phyloP scores from a whole-genome alignment of 768 basidiomycete genomes.

The Lentinula aciculospora region DNA sequence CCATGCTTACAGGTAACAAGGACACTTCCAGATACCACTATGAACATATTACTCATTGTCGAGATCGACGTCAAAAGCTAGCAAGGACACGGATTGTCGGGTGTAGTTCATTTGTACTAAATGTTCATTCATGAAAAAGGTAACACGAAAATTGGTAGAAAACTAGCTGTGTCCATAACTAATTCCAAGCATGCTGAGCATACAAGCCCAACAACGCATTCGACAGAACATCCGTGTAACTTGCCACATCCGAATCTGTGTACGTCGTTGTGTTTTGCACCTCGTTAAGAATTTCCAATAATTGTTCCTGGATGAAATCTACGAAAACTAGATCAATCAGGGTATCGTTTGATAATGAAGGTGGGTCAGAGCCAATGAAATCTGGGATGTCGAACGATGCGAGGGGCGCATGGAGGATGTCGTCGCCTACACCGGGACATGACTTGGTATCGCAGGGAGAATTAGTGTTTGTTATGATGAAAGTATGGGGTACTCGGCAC shows the following conservation, averaged over 20 bases:
- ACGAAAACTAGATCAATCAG: constrained; percentile 73
- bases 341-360: constrained; percentile 29
- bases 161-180: no score
- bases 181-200: constrained; percentile 46
- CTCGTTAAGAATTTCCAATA: constrained; percentile 50
- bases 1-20: no score
- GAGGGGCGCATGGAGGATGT: constrained; percentile 57
- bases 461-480: neutral
- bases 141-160: no score
- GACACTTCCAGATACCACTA: no score
- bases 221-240: constrained; percentile 47
- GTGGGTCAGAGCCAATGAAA: constrained; percentile 54
- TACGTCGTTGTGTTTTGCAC: constrained; percentile 36
- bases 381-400: constrained; percentile 49
- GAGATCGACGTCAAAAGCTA: no score
- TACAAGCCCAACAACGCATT: constrained; percentile 52
- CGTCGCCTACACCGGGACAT: constrained; percentile 75
- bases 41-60: no score
- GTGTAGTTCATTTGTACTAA: no score
- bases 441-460: constrained; percentile 26
- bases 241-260: constrained; percentile 42
- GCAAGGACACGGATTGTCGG: no score
- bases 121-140: no score
- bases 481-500: constrained; percentile 14
- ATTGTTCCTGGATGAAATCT: constrained; percentile 53